phyloP scores from a whole-genome alignment of 2,329 filamentous ascomycete genomes.

The Hymenoscyphus repandus region DNA sequence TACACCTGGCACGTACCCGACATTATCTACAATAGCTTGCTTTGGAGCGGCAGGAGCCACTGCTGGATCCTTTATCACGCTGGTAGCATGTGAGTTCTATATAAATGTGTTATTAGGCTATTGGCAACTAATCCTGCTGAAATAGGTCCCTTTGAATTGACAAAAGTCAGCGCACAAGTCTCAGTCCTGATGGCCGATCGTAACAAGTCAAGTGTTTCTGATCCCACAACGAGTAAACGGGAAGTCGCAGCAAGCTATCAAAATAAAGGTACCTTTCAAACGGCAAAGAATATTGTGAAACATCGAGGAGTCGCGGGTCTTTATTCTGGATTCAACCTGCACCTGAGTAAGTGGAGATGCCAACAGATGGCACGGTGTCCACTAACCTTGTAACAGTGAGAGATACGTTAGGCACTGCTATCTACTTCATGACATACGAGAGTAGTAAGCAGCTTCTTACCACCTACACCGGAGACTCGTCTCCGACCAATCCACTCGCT shows the following conservation, averaged over 20 bases:
- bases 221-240: conserved; percentile 24
- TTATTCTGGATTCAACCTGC: conserved; percentile 75
- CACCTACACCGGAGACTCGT: conserved; percentile 64
- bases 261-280: conserved; percentile 72
- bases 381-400: conserved; percentile 48
- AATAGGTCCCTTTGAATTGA: conserved; percentile 75
- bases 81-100: conserved; percentile 61
- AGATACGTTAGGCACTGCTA: conserved; percentile 76
- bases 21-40: conserved; percentile 65
- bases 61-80: conserved; percentile 72
- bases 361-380: background rate
- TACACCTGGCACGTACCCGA: conserved; percentile 64
- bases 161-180: conserved; percentile 83
- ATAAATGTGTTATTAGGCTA: background rate
- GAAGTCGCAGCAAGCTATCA: conserved; percentile 62
- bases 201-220: conserved; percentile 36
- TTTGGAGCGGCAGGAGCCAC: conserved; percentile 75
- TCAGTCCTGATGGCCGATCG: conserved; percentile 68
- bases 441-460: conserved; percentile 77
- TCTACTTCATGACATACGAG: conserved; percentile 89
- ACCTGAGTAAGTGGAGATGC: conserved; percentile 57
- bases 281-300: conserved; percentile 70
- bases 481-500: conserved; percentile 72
- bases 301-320: conserved; percentile 68
- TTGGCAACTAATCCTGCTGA: conserved; percentile 10